Evolutionary conservation across 305 asterid species (phyloP), one percentile per base, ranked within the genome.

Genomic region (Fraxinus xanthoxyloides): DNA sequence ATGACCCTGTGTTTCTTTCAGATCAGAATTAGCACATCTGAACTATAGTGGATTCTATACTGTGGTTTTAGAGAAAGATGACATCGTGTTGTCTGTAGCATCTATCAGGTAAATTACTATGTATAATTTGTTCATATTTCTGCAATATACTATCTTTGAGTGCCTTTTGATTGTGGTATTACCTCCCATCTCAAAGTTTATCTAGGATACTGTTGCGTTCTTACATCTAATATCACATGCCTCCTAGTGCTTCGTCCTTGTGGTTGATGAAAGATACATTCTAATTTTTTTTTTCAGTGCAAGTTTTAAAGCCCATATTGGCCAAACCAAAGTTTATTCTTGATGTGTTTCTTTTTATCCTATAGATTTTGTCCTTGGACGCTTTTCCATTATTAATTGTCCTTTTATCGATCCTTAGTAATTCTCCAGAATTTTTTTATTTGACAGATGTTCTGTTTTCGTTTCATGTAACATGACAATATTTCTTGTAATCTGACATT

Each of bases 401-500:
- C 67, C 28, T 56, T 19, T 56, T 19, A 56, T 19, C 9, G 4
- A 19, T 56, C 28, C 67, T 28, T 5, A n/a, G 67, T 56, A 56
- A 19, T 56, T 56, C 28, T 56, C 17, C 12, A 24, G 26, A 32
- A 6, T 46, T 26, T 13, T 75, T 67, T 63, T 54, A 34, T 75
- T 75, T 19, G 5, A 46, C 56, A 21, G 30, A 56, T 77, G 19
- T 34, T 32, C 73, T 23, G 28, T 28, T 54, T 61, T 26, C 15
- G 24, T 28, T 69, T 24, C 4, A 13, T 28, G 81, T 21, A n/a
- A 77, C 46, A 67, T 56, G 28, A 34, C 17, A 63, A 15, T 69
- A 79, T 79, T 59, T 77, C 78, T 84, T 72, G 65, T 79, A 4
- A 83, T 84, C 79, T 72, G 74, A 82, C 70, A 30, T 82, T 85